Evolutionary conservation across 305 asterid genomes (phyloP).

Genomic region (Salvia sclarea): DNA sequence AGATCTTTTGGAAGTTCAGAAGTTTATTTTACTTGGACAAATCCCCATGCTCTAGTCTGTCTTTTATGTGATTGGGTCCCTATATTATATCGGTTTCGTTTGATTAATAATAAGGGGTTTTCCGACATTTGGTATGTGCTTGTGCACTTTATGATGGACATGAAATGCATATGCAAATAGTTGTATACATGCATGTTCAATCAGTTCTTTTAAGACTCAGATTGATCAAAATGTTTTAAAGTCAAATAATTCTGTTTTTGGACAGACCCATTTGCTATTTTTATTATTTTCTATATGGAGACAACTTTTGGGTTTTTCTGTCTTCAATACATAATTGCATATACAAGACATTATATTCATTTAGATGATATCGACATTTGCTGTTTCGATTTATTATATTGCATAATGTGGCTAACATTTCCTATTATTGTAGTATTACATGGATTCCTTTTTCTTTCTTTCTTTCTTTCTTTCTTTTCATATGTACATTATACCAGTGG

Average conservation of each 20-base stretch:
- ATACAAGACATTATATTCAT: neutral
- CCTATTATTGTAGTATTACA: neutral
- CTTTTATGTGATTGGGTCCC: neutral
- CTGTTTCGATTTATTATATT: neutral
- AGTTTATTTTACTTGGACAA: neutral
- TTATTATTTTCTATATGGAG: neutral
- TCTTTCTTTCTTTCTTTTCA: neutral
- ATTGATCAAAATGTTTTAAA: neutral
- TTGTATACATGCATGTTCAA: conserved; percentile 1
- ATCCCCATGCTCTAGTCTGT: neutral
- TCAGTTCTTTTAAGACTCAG: neutral
- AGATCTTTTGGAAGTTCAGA: neutral
- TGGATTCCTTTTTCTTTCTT: too few relatives aligned
- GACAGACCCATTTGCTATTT: neutral
- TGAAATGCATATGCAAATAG: neutral
- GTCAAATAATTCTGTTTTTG: neutral
- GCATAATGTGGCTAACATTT: neutral
- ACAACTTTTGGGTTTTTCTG: neutral
- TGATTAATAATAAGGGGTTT: neutral
- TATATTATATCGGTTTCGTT: neutral
- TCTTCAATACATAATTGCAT: neutral
- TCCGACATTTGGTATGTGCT: neutral
- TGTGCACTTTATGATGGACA: neutral
- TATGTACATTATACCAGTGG: neutral
- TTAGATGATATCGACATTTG: neutral